These are phyloP conservation scores for Orbilia brochopaga DNA, from an alignment of 2,329 filamentous ascomycete species.

Conservation along the genomic window DNA sequence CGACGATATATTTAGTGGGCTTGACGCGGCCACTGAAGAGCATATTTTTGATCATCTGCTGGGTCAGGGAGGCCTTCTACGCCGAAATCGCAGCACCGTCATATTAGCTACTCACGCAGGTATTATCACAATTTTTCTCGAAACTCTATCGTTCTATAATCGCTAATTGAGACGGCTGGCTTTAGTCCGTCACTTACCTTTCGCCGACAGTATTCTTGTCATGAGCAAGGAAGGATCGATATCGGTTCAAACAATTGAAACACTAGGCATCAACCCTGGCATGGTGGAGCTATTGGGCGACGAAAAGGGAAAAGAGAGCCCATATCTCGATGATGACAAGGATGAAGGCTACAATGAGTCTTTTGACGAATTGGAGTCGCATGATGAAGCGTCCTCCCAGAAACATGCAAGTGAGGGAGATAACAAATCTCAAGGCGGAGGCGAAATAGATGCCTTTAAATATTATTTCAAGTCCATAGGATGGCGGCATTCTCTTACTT, in stretches of 20 bases:
- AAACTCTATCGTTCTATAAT: neutral
- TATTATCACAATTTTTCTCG: neutral
- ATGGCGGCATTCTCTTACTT: slow-evolving; percentile 10
- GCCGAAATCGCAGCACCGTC: slow-evolving; percentile 55
- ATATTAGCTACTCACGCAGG: slow-evolving; percentile 57
- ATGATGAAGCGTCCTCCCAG: too few relatives aligned
- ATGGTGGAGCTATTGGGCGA: neutral
- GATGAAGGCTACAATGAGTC: neutral
- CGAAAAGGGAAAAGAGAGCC: neutral
- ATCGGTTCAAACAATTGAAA: slow-evolving; percentile 5
- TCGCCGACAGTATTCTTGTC: slow-evolving; percentile 26
- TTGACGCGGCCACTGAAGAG: slow-evolving; percentile 60
- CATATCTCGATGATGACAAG: neutral
- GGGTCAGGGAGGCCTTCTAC: slow-evolving; percentile 57
- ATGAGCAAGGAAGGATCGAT: slow-evolving; percentile 37
- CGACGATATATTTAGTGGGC: slow-evolving; percentile 59
- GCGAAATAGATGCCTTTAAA: slow-evolving; percentile 1
- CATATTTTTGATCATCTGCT: slow-evolving; percentile 59
- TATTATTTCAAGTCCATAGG: slow-evolving; percentile 20
- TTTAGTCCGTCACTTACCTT: slow-evolving; percentile 36
- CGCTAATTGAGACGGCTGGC: neutral
- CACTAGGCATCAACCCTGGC: neutral
- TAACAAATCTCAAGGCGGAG: neutral
- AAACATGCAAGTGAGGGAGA: too few relatives aligned
- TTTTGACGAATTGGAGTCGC: neutral